These are phyloP conservation scores for Trichophyton benhamiae DNA, from an alignment of 2,329 filamentous ascomycete genomes.

Conservation along the genomic window DNA sequence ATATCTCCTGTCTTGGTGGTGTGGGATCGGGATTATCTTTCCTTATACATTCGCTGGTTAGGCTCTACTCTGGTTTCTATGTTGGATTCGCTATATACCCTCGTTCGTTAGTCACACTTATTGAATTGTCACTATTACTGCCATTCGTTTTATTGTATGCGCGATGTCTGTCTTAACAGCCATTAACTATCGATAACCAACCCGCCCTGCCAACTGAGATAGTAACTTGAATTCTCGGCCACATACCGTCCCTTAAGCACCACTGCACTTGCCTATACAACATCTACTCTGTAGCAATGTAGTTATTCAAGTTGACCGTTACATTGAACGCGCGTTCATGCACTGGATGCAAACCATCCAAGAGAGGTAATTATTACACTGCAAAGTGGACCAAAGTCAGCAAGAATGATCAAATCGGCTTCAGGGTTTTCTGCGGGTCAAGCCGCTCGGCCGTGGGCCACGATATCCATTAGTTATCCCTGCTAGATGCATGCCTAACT, in stretches of 20 bases:
- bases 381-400: neutral
- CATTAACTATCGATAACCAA: neutral
- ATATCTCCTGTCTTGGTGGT: no score
- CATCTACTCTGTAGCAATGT: neutral
- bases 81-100: conserved; percentile 3
- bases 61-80: neutral
- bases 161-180: neutral
- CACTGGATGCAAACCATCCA: neutral
- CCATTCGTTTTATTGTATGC: neutral
- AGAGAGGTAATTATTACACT: neutral
- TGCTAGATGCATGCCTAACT: neutral
- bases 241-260: neutral
- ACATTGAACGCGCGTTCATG: neutral
- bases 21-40: neutral
- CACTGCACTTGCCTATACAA: neutral
- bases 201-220: neutral
- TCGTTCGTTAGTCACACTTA: neutral
- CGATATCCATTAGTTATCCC: neutral
- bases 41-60: neutral
- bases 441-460: neutral
- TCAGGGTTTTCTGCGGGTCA: neutral
- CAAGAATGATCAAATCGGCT: neutral
- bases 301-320: neutral
- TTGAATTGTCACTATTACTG: neutral
- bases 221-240: neutral